Evolutionary conservation across 257 asterid genomes (phyloP), one percentile per base, ranked within the genome.

Genomic region (Ballota nigra): DNA sequence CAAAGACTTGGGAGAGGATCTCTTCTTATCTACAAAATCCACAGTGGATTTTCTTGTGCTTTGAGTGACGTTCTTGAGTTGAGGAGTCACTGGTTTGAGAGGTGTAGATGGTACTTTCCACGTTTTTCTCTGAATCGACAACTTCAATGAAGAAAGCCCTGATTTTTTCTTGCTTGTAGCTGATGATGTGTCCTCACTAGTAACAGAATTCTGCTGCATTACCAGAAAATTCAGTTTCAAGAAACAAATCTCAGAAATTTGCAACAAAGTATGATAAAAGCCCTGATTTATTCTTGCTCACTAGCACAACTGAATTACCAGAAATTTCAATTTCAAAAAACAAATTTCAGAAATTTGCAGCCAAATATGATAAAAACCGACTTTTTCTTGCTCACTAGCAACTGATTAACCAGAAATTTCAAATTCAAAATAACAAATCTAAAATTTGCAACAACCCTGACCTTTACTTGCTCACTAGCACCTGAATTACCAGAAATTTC

Each of bases 81-180:
- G 84, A 74, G 88, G 82, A 70, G 90, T 77, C 36, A 66, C 67
- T 61, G 83, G 85, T 62, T 78, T 81, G 5, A 80, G 75, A 43
- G 92, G 91, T 31, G 88, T 64, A 10, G 75, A 63, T 69, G 89
- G 91, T 61, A 83, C 65, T 64, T 72, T 85, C 73, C 89, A 78
- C 16, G 87, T 75, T 65, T 84, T 88, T 0, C 86, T 79, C 75
- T 83, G 81, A 66, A 83, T 85, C 5, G 96, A 79, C 6, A 91
- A 78, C 78, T 83, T 92, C 26, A 92, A 74, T 11, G 88, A 78
- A 28, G 97, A 80, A 74, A 82, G 71, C 34, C 89, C 80, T 2
- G 88, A 77, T 51, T 67, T 84, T 76, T 82, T 88, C 87, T 87
- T 90, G 87, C 85, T 88, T 19, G 66, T 82, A 20, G 64, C 89